These are phyloP conservation scores for Herpetospermum pedunculosum DNA, from an alignment of 306 rosid genomes.

Conservation along the genomic window DNA sequence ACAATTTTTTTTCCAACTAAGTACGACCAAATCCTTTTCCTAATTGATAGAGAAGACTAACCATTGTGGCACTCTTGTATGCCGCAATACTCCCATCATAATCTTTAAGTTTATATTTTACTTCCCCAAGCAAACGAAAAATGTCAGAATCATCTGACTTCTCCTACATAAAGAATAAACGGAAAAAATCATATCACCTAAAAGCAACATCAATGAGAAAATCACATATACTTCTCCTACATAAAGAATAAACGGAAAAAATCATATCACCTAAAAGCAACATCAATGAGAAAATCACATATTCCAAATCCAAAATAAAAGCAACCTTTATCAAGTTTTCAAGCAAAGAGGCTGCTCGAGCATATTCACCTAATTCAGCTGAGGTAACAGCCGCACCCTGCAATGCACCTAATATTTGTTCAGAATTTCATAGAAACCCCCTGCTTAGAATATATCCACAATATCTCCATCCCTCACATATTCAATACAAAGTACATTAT, in stretches of 20 bases:
- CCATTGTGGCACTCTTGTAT: constrained; percentile 56
- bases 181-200: neutral
- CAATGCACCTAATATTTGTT: constrained; percentile 20
- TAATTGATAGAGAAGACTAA: constrained; percentile 29
- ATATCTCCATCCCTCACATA: neutral
- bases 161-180: constrained; percentile 30
- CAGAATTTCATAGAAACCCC: neutral
- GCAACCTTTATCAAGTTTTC: constrained; percentile 69
- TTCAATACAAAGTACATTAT: neutral
- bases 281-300: constrained; percentile 1
- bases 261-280: neutral
- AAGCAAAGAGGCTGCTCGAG: constrained; percentile 65
- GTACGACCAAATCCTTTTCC: neutral
- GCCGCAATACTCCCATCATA: constrained; percentile 77
- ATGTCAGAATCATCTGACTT: constrained; percentile 67
- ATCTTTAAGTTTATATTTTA: constrained; percentile 64
- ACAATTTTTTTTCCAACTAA: neutral
- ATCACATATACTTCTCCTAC: too few relatives aligned
- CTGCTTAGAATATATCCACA: neutral
- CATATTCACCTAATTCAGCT: constrained; percentile 75
- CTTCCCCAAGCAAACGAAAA: constrained; percentile 90
- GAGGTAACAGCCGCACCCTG: constrained; percentile 94
- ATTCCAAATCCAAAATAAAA: constrained; percentile 10
- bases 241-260: neutral
- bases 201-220: constrained; percentile 2